Conservation (phyloP, 176 grass and related monocot species). For the Hordeum marinum region DNA sequence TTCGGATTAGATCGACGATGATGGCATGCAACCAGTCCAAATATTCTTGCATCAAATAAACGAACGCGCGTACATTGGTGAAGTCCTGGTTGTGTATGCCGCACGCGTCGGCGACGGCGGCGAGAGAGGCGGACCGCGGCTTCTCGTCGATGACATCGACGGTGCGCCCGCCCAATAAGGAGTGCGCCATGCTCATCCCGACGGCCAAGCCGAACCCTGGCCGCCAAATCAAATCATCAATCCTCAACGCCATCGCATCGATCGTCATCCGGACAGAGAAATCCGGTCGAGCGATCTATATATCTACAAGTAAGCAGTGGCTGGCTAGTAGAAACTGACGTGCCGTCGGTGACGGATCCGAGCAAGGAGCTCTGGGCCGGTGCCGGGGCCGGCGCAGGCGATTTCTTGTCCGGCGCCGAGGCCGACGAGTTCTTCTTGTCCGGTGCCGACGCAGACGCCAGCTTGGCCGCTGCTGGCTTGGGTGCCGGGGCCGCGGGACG, state of each 20-base stretch:
- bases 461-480: not conserved
- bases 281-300: too few species aligned
- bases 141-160: too few species aligned
- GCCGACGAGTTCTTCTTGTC: not conserved
- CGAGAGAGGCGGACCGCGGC: too few species aligned
- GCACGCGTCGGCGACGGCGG: conserved; percentile 28
- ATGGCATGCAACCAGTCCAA: not conserved
- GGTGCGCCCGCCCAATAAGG: conserved; percentile 6
- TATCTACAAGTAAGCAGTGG: too few species aligned
- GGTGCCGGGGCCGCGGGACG: not conserved
- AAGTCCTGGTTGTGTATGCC: conserved; percentile 42
- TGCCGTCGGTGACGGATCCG: too few species aligned
- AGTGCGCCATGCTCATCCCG: conserved; percentile 28
- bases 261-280: too few species aligned
- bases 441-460: not conserved
- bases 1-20: too few species aligned
- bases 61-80: conserved; percentile 34
- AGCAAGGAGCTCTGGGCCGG: too few species aligned
- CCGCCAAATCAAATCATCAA: too few species aligned
- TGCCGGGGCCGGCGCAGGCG: too few species aligned
- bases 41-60: not conserved
- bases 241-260: too few species aligned
- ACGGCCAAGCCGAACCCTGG: conserved; percentile 33
- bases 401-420: not conserved
- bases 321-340: too few species aligned